phyloP scores from a whole-genome alignment of 164 flowering plant genomes.

The Platanus orientalis region DNA sequence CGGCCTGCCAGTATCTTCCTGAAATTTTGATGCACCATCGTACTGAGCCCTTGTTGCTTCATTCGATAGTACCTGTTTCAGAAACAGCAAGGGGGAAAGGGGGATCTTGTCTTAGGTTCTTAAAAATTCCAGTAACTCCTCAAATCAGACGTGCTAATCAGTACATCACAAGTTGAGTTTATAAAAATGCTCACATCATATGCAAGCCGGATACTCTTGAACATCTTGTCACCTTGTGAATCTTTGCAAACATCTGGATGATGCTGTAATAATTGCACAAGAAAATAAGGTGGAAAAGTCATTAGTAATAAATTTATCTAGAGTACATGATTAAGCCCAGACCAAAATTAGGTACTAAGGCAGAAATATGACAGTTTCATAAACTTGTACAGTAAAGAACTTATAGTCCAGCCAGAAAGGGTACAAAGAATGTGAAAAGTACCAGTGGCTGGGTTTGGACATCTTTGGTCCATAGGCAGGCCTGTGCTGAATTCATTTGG shows the following conservation, averaged over 20 bases:
- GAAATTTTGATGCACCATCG: conserved; percentile 45
- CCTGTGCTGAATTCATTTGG: too few relatives aligned
- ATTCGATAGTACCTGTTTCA: conserved; percentile 58
- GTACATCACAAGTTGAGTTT: neutral
- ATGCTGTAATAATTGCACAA: conserved; percentile 42
- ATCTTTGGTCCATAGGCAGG: too few relatives aligned
- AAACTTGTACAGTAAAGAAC: too few relatives aligned
- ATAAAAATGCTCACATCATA: conserved; percentile 58
- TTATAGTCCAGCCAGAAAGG: too few relatives aligned
- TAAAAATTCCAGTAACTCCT: neutral
- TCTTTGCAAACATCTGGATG: conserved; percentile 95
- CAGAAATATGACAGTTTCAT: too few relatives aligned
- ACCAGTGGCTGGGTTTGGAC: too few relatives aligned
- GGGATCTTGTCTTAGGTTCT: neutral
- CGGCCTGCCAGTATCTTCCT: conserved; percentile 23
- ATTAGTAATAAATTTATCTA: too few relatives aligned
- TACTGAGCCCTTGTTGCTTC: conserved; percentile 58
- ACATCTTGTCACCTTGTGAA: conserved; percentile 55
- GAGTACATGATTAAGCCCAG: too few relatives aligned
- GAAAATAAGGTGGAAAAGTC: neutral
- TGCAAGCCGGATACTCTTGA: conserved; percentile 72
- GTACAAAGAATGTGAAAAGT: too few relatives aligned
- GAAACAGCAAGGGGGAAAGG: neutral
- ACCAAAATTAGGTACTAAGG: too few relatives aligned
- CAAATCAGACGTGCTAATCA: neutral